Conservation (phyloP, 108 stramenopile genomes). For the Pseudonitzschia pungens region DNA sequence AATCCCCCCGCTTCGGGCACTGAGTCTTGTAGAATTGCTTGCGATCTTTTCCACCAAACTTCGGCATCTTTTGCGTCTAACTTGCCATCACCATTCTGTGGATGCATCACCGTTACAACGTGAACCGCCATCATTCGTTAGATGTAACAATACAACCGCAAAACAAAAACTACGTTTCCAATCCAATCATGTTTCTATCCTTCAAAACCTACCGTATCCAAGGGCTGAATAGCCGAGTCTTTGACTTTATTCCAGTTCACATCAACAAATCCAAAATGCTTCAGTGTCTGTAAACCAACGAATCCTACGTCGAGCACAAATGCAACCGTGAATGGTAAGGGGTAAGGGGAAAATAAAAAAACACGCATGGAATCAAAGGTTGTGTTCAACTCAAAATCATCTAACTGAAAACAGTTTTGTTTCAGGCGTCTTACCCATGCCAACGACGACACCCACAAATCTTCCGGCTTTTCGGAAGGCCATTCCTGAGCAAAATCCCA, state of each 20-base stretch:
- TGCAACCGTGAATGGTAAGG: neutral
- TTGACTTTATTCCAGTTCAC: constrained; percentile 88
- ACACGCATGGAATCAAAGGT: neutral
- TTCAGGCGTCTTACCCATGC: constrained; percentile 33
- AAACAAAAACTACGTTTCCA: no score
- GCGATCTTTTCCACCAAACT: constrained; percentile 76
- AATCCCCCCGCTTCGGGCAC: constrained; percentile 87
- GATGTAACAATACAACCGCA: neutral
- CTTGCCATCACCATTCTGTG: constrained; percentile 55
- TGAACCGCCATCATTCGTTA: neutral
- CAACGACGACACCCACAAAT: constrained; percentile 67
- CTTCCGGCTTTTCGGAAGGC: constrained; percentile 85
- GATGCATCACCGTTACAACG: neutral
- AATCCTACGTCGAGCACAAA: constrained; percentile 33
- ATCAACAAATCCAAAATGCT: constrained; percentile 69
- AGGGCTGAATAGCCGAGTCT: constrained; percentile 51
- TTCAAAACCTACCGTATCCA: constrained; percentile 57
- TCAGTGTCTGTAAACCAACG: constrained; percentile 69
- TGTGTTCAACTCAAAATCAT: no score
- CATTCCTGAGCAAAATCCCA: constrained; percentile 88
- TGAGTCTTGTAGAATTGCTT: constrained; percentile 69
- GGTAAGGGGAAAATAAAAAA: neutral
- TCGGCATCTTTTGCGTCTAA: constrained; percentile 70
- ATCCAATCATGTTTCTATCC: neutral
- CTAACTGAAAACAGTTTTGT: neutral